Conservation (phyloP, 495 filamentous ascomycete species). For the Annulohypoxylon moriforme region DNA sequence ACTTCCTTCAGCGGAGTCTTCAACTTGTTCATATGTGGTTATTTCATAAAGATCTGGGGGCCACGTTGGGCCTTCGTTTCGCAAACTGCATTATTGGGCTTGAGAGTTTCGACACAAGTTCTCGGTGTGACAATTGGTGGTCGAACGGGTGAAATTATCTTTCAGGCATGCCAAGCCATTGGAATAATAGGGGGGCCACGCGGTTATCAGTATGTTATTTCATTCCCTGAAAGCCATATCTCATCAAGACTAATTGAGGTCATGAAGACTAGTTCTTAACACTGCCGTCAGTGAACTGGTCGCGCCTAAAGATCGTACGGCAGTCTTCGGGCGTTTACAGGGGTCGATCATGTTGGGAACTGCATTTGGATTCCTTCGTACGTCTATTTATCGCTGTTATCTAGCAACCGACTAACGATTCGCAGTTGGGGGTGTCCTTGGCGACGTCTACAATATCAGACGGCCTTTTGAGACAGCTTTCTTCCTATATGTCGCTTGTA, state of each 20-base stretch:
- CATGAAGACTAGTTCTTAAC: conserved; percentile 61
- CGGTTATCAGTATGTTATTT: conserved; percentile 60
- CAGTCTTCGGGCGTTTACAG: conserved; percentile 63
- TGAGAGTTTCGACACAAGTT: conserved; percentile 65
- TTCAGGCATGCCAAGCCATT: conserved; percentile 65
- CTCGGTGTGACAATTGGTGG: conserved; percentile 64
- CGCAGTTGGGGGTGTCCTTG: conserved; percentile 63
- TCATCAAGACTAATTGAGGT: conserved; percentile 3
- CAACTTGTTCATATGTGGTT: conserved; percentile 68
- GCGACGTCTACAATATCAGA: conserved; percentile 61
- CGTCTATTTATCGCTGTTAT: conserved; percentile 18
- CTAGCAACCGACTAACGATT: conserved; percentile 5
- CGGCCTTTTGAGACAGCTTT: conserved; percentile 65
- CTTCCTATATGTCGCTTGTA: conserved; percentile 56
- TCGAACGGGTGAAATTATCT: conserved; percentile 62
- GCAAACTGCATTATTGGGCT: conserved; percentile 62
- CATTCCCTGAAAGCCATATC: too few species aligned
- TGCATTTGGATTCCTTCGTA: conserved; percentile 62
- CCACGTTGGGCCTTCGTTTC: conserved; percentile 63
- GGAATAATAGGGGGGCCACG: conserved; percentile 67
- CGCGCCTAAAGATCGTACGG: conserved; percentile 60
- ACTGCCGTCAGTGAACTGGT: conserved; percentile 64
- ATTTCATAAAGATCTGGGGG: conserved; percentile 66
- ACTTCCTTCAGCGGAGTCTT: conserved; percentile 63
- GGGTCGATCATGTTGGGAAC: conserved; percentile 67